Evolutionary conservation across 2,329 filamentous ascomycete genomes (phyloP).

Genomic region (Aspergillus oerlinghausenensis): DNA sequence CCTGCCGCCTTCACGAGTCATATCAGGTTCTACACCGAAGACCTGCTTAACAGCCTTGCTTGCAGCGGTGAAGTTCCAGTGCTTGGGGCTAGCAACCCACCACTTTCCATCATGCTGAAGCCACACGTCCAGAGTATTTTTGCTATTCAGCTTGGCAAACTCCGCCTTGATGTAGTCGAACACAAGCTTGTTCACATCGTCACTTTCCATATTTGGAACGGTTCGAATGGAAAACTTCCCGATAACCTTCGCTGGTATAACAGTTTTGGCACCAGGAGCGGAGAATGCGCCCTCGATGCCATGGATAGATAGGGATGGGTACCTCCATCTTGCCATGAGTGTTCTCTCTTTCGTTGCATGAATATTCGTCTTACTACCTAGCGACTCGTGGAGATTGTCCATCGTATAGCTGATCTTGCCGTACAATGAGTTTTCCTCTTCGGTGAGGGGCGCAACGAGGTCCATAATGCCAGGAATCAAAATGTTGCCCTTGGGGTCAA

Average conservation of each 20-base stretch:
- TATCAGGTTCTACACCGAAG: conserved; percentile 87
- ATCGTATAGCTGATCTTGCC: conserved; percentile 89
- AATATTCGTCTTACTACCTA: conserved; percentile 85
- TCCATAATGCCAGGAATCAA: conserved; percentile 90
- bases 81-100: conserved; percentile 96
- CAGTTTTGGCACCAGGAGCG: conserved; percentile 90
- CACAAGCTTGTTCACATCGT: conserved; percentile 79
- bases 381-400: conserved; percentile 86
- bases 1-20: conserved; percentile 93
- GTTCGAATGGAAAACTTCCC: conserved; percentile 99
- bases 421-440: conserved; percentile 85
- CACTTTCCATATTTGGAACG: conserved; percentile 94
- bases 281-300: conserved; percentile 94
- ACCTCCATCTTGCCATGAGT: conserved; percentile 94
- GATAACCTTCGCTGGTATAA: conserved; percentile 95
- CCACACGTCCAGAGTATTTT: conserved; percentile 81
- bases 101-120: conserved; percentile 92
- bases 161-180: conserved; percentile 77
- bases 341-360: conserved; percentile 84
- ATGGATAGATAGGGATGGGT: conserved; percentile 89
- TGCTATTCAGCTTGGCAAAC: conserved; percentile 82
- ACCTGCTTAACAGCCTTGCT: conserved; percentile 95
- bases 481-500: conserved; percentile 88
- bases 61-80: conserved; percentile 97
- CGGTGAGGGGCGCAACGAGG: conserved; percentile 81